A percentile compares a stretch with the other conserved stretches of the same genome.
phyloP scores from a whole-genome alignment of 176 grass and related monocot genomes.

The Avena atlantica region DNA sequence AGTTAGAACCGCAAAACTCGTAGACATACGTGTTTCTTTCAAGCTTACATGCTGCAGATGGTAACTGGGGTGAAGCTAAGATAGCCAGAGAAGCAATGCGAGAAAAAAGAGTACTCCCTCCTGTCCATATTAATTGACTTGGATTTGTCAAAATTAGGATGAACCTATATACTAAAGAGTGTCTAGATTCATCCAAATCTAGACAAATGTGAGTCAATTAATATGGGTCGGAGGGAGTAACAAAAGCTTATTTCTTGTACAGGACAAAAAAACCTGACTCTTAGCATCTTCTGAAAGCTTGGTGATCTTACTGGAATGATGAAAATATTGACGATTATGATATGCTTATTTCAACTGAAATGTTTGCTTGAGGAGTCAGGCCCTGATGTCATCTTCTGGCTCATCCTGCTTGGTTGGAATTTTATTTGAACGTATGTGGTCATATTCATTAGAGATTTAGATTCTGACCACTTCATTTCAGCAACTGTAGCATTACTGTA shows the following conservation, averaged over 20 bases:
- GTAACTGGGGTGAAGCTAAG: slow-evolving; percentile 69
- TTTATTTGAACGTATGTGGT: neutral
- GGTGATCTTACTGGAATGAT: slow-evolving; percentile 58
- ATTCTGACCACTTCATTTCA: slow-evolving; percentile 30
- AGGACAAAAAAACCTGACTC: slow-evolving; percentile 56
- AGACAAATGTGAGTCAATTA: too few relatives aligned
- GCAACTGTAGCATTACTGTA: neutral
- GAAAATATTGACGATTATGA: neutral
- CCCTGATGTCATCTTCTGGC: neutral
- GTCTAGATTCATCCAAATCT: too few relatives aligned
- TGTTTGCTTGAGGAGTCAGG: too few relatives aligned
- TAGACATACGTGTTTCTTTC: slow-evolving; percentile 71
- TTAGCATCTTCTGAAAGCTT: slow-evolving; percentile 50
- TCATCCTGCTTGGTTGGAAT: neutral
- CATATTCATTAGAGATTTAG: neutral
- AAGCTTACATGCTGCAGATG: slow-evolving; percentile 66
- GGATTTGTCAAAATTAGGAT: too few relatives aligned
- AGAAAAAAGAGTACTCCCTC: slow-evolving; percentile 38
- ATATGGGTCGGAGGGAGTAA: slow-evolving; percentile 21
- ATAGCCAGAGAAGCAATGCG: slow-evolving; percentile 60
- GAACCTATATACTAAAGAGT: too few relatives aligned
- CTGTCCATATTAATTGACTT: too few relatives aligned
- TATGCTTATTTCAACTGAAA: too few relatives aligned
- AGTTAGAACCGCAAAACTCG: slow-evolving; percentile 63
- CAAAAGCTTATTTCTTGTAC: slow-evolving; percentile 63